Conservation (phyloP, 148 eudicot species). For the Agrostemma githago region DNA sequence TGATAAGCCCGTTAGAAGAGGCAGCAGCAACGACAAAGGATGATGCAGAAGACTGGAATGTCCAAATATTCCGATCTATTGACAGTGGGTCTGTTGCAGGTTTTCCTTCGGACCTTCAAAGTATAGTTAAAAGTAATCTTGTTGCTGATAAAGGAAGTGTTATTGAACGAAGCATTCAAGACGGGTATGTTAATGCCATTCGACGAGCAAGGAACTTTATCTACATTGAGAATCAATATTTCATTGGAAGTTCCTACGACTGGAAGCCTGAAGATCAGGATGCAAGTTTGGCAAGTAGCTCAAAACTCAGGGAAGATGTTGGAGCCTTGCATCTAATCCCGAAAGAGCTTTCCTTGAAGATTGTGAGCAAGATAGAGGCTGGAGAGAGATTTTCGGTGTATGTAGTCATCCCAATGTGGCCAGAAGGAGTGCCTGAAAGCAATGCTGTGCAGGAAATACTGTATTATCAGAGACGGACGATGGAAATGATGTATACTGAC, state of each 20-base stretch:
- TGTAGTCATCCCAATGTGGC: constrained; percentile 93
- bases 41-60: constrained; percentile 63
- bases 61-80: constrained; percentile 78
- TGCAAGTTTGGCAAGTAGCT: background rate
- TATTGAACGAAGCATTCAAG: constrained; percentile 76
- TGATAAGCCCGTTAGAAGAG: constrained; percentile 34
- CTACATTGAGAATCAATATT: constrained; percentile 87
- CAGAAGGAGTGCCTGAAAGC: constrained; percentile 85
- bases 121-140: constrained; percentile 42
- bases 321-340: constrained; percentile 77
- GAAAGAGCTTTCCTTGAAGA: constrained; percentile 72
- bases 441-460: constrained; percentile 71
- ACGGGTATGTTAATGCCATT: constrained; percentile 80
- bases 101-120: constrained; percentile 40
- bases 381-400: constrained; percentile 75
- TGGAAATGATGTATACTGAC: constrained; percentile 91
- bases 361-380: constrained; percentile 58
- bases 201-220: constrained; percentile 70
- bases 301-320: constrained; percentile 27
- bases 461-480: constrained; percentile 77
- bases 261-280: constrained; percentile 38
- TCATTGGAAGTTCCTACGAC: constrained; percentile 73
- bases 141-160: constrained; percentile 50
- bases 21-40: constrained; percentile 8
- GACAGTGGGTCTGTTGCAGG: constrained; percentile 60